Evolutionary conservation across 2,329 filamentous ascomycete genomes (phyloP).

Genomic region (Colletotrichum agaves): DNA sequence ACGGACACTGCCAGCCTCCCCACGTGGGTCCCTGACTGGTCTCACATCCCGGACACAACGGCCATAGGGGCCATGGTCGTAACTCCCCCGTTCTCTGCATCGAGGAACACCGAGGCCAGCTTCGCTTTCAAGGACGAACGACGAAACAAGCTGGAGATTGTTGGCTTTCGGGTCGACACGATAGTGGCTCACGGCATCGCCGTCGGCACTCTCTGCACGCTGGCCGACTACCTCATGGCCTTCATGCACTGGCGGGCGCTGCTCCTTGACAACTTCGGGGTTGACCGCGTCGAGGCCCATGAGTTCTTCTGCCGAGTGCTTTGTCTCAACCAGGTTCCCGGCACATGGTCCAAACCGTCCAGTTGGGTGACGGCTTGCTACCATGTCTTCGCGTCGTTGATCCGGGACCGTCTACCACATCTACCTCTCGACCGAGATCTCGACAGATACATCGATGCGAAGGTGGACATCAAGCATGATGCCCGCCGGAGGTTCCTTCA

Average conservation of each 20-base stretch:
- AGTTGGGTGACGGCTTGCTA: constrained; percentile 41
- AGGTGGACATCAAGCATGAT: not conserved
- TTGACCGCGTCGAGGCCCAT: constrained; percentile 27
- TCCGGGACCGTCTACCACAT: constrained; percentile 38
- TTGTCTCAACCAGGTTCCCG: constrained; percentile 42
- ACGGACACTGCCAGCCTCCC: constrained; percentile 43
- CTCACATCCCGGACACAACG: constrained; percentile 37
- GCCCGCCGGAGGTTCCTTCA: constrained; percentile 36
- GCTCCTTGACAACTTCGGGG: constrained; percentile 37
- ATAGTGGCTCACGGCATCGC: constrained; percentile 42
- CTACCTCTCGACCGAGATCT: constrained; percentile 37
- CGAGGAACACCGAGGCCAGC: constrained; percentile 34
- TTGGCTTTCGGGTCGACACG: constrained; percentile 43
- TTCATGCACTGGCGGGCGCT: constrained; percentile 49
- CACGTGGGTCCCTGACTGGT: constrained; percentile 51
- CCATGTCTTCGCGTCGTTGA: constrained; percentile 38
- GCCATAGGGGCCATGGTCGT: constrained; percentile 38
- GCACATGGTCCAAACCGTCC: constrained; percentile 23
- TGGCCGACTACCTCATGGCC: constrained; percentile 48
- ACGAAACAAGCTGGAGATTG: constrained; percentile 44
- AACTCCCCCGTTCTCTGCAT: constrained; percentile 40
- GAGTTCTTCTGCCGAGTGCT: constrained; percentile 46
- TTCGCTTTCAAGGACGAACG: constrained; percentile 42
- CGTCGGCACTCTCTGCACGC: constrained; percentile 43
- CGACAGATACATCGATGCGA: constrained; percentile 12